Percentiles rank a stretch among this genome's conserved stretches.
phyloP scores from a whole-genome alignment of 2,329 filamentous ascomycete genomes.

The Magnaporthiopsis incrustans region DNA sequence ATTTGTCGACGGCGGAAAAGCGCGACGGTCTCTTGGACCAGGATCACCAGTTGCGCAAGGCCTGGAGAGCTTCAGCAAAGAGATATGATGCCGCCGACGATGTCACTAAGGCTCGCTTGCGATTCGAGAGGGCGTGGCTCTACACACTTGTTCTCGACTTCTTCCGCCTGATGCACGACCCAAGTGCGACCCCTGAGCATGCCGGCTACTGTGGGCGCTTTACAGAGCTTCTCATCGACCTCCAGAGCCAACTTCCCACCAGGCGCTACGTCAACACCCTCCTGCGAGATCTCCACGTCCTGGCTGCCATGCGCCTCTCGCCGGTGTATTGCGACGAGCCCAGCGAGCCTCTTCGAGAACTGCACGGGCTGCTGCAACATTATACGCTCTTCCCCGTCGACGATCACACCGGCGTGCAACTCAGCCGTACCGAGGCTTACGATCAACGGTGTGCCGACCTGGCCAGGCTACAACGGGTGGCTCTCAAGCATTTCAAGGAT shows the following conservation, averaged over 20 bases:
- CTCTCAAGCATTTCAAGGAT: slow-evolving; percentile 75
- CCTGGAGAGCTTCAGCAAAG: slow-evolving; percentile 82
- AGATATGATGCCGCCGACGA: slow-evolving; percentile 84
- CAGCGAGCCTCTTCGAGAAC: slow-evolving; percentile 71
- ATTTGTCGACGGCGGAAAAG: slow-evolving; percentile 68
- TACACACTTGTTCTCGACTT: slow-evolving; percentile 83
- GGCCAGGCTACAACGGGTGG: slow-evolving; percentile 69
- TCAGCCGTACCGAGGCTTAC: slow-evolving; percentile 65
- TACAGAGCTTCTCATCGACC: slow-evolving; percentile 78
- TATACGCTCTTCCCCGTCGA: slow-evolving; percentile 86
- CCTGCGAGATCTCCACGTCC: slow-evolving; percentile 74
- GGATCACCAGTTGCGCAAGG: slow-evolving; percentile 69
- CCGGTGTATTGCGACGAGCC: slow-evolving; percentile 68
- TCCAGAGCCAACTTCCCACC: slow-evolving; percentile 90
- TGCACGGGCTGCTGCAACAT: slow-evolving; percentile 72
- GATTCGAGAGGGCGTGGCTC: slow-evolving; percentile 91
- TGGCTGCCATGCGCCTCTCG: slow-evolving; percentile 71
- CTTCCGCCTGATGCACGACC: slow-evolving; percentile 60
- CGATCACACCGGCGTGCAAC: slow-evolving; percentile 76
- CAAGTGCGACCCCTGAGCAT: slow-evolving; percentile 40
- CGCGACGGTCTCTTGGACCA: slow-evolving; percentile 68
- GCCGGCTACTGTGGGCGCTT: slow-evolving; percentile 87
- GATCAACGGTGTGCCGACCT: slow-evolving; percentile 70
- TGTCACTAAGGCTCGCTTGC: slow-evolving; percentile 64
- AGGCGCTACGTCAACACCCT: slow-evolving; percentile 87